Base-by-base conservation (phyloP, 2,329 filamentous ascomycete species). In the Aspergillus fumigatiaffinis region DNA sequence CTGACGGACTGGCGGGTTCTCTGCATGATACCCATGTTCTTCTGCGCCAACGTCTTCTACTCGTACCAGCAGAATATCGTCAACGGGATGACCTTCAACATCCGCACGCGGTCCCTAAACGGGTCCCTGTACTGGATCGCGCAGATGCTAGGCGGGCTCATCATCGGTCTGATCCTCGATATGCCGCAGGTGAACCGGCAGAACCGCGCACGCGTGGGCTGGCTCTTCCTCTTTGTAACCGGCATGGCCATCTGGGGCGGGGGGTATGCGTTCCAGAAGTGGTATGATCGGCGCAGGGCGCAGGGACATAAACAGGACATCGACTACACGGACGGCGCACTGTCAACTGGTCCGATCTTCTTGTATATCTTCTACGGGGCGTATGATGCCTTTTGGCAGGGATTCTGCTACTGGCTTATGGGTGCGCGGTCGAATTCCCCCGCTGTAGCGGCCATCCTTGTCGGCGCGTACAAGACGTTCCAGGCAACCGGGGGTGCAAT, bases 301-400 rank as follows among this genome's bases (percentile, higher is more conserved):
- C 51, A 61, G 4, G 76, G 76, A 3, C 63, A 71, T 21, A 77
- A 76, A 58, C 75, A 80, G 54, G 73, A 79, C 52, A 69, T 82
- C 55, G 80, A 82, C 65, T 82, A 77, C 60, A 79, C 71, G 10
- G 65, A 76, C 32, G 80, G 78, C 41, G 61, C 71, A 44, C 75
- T 80, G 44, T 87, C 82, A 52, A 78, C 80, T 5, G 86, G 85
- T 0, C 86, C 86, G 9, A 87, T 89, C 65, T 84, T 88, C 65
- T 75, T 89, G 14, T 89, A 88, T 76, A 85, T 89, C 68, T 88
- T 87, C 73, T 89, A 88, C 68, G 87, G 87, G 44, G 80, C 84
- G 60, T 87, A 85, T 66, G 87, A 89, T 68, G 84, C 86, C 1
- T 78, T 85, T 20, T 89, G 85, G 85, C 86, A 89, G 70, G 84